Evolutionary conservation across 305 asterid genomes (phyloP).

Genomic region (Fraxinus ornus): DNA sequence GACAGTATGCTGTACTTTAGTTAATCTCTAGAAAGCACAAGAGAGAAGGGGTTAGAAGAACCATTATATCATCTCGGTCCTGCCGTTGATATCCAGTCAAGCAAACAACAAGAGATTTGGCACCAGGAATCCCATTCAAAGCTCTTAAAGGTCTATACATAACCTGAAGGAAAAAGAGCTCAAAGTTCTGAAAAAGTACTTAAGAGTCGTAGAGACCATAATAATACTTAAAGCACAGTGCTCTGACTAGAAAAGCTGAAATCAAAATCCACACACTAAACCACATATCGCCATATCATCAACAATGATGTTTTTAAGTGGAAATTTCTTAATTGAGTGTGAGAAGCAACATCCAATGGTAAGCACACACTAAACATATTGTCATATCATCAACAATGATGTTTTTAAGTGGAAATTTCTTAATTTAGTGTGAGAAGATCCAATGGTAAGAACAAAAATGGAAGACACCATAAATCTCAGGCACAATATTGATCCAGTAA

Average conservation of each 20-base stretch:
- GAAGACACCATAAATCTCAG: not conserved
- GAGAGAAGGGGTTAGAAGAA: conserved; percentile 24
- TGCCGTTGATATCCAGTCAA: conserved; percentile 83
- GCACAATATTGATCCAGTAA: not conserved
- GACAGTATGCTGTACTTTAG: not conserved
- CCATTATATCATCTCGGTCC: conserved; percentile 83
- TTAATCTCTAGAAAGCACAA: conserved; percentile 12
- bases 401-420: not conserved
- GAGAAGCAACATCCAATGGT: not conserved
- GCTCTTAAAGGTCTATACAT: conserved; percentile 68
- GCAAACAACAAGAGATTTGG: conserved; percentile 63
- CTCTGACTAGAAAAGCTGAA: not conserved
- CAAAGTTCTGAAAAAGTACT: not conserved
- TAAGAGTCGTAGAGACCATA: not conserved
- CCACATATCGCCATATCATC: not conserved
- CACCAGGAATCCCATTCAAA: conserved; percentile 78
- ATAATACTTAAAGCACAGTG: not conserved
- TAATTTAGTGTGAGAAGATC: not conserved
- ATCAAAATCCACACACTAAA: not conserved
- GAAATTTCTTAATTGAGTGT: not conserved
- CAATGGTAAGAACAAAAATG: not conserved
- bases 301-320: not conserved
- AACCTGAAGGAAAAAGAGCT: conserved; percentile 43
- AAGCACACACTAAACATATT: not conserved
- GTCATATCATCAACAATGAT: not conserved